Percentiles rank a stretch among this genome's conserved stretches.
These are phyloP conservation scores for Trichoderma pleuroti DNA, from an alignment of 2,329 filamentous ascomycete genomes.

Conservation along the genomic window DNA sequence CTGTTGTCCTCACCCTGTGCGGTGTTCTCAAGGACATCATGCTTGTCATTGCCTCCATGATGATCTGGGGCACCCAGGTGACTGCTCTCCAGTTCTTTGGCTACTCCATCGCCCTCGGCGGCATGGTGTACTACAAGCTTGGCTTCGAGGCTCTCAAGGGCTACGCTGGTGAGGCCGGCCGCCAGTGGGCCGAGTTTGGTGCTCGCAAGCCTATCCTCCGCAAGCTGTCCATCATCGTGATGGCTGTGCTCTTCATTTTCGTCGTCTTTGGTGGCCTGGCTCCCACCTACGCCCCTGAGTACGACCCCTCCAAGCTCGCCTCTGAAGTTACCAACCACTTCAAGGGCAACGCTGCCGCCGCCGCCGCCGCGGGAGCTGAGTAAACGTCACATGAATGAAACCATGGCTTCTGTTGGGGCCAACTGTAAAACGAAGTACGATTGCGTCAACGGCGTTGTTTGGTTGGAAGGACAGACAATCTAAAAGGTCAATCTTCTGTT, in stretches of 20 bases:
- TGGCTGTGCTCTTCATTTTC: slow-evolving; percentile 62
- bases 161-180: slow-evolving; percentile 66
- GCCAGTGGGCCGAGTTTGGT: slow-evolving; percentile 85
- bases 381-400: slow-evolving; percentile 12
- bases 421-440: slow-evolving; percentile 15
- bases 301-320: slow-evolving; percentile 50
- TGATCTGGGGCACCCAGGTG: slow-evolving; percentile 76
- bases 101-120: slow-evolving; percentile 73
- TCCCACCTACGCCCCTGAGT: slow-evolving; percentile 55
- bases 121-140: slow-evolving; percentile 77
- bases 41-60: slow-evolving; percentile 73
- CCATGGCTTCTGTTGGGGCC: not conserved
- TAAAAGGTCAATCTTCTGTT: slow-evolving; percentile 25
- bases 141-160: slow-evolving; percentile 79
- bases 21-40: slow-evolving; percentile 87
- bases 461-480: slow-evolving; percentile 32
- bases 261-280: slow-evolving; percentile 66
- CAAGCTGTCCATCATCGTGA: slow-evolving; percentile 69
- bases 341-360: slow-evolving; percentile 27
- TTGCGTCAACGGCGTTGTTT: slow-evolving; percentile 23
- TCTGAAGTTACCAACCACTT: slow-evolving; percentile 49
- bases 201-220: slow-evolving; percentile 71
- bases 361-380: slow-evolving; percentile 5
- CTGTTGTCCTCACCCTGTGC: slow-evolving; percentile 79
- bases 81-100: slow-evolving; percentile 76